Base-by-base conservation (phyloP, 2,329 filamentous ascomycete species). In the Dryadomyces sulphureus region DNA sequence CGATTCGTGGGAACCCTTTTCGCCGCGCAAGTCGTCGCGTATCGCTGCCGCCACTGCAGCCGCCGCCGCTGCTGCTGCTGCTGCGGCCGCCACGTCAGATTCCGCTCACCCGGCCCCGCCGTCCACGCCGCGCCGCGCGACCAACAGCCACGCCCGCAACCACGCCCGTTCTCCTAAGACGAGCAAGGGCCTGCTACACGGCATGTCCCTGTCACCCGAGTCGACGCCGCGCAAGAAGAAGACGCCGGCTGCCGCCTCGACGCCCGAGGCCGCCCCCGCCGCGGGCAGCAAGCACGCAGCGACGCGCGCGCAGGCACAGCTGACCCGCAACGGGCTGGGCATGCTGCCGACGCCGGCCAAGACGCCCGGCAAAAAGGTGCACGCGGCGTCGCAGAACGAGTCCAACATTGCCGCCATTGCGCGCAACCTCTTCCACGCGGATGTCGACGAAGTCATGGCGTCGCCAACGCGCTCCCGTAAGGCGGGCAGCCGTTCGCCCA, bases 331-430 rank as follows among this genome's bases (percentile, higher is more conserved):
- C 5, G 43, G 46, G 22, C 45, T 59, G 46, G 70, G 67, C 51
- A 82, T 84, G 72, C 73, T 89, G 40, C 83, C 81, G 16, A 90
- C 85, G 3, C 85, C 85, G 2, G 74, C 78, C 52, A 89, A 89
- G 66, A 90, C 85, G 3, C 85, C 79, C 1, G 59, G 70, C 3
- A 72, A 73, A 60, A 85, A 83, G 66, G 68, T 72, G 41, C 51
- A 51, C 38, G 67, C 66, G 16, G 67, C 66, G 17, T 65, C 66
- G 55, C 67, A 73, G 56, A 66, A 66, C 22, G 62, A 67, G 44
- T 65, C 69, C 50, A 67, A 68, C 42, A 68, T 80, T 47, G 65
- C 67, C 42, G 62, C 67, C 2, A 65, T 81, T 51, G 72, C 77
- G 24, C 72, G 76, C 58, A 79, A 72, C 56, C 66, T 84, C 16